Percentiles rank a stretch among this genome's conserved stretches.
Conservation (phyloP, 1,284 basidiomycete genomes). For the Hypsizygus ulmarius region DNA sequence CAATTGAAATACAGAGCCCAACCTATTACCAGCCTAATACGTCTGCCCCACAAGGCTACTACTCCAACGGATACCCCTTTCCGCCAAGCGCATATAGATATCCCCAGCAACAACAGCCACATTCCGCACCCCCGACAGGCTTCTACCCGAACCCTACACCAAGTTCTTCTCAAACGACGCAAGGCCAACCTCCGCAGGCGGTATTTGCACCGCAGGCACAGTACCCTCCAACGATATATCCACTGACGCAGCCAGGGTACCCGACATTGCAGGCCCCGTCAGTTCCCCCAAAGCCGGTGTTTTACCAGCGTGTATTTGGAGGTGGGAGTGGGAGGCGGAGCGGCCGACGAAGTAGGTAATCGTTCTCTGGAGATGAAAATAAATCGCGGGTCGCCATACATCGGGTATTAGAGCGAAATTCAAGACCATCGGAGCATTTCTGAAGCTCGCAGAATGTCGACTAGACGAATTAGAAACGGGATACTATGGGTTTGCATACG, state of each 20-base stretch:
- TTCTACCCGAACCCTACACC: no score
- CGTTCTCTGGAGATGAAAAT: no score
- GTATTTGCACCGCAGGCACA: neutral
- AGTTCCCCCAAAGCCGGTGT: neutral
- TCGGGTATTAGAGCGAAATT: no score
- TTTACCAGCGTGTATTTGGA: constrained; percentile 5
- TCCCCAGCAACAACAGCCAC: neutral
- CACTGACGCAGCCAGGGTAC: neutral
- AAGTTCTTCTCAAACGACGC: no score
- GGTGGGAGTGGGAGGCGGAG: neutral
- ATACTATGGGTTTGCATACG: no score
- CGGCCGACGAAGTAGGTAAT: neutral
- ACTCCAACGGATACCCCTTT: constrained; percentile 2
- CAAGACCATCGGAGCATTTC: no score
- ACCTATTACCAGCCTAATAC: constrained; percentile 1
- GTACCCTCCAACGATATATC: constrained; percentile 7
- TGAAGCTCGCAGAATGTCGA: no score
- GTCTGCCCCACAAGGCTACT: neutral
- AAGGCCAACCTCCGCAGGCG: no score
- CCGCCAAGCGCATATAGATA: neutral
- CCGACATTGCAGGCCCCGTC: neutral
- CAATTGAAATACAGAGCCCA: neutral
- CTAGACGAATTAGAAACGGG: no score
- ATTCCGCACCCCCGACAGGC: constrained; percentile 1
- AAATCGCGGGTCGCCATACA: no score